Conservation (phyloP, 2,329 filamentous ascomycete genomes). For the Fusarium marasasianum region DNA sequence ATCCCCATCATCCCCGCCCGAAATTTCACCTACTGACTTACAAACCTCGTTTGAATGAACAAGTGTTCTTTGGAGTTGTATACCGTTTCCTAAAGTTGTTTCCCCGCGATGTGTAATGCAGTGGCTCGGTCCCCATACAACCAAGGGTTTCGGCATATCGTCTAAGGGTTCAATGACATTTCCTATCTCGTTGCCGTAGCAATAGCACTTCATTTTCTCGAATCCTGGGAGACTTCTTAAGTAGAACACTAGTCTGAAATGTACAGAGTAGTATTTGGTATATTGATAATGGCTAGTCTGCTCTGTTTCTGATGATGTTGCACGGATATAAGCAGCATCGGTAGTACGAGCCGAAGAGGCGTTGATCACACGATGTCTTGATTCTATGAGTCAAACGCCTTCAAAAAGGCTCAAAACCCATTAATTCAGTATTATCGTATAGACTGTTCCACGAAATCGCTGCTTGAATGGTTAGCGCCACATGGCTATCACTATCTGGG, state of each 20-base stretch:
- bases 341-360: too few species aligned
- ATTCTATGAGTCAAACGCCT: too few species aligned
- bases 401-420: rapidly evolving
- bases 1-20: too few species aligned
- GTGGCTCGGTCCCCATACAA: background rate
- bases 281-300: rapidly evolving
- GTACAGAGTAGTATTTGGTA: rapidly evolving
- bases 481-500: too few species aligned
- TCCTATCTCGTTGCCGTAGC: background rate
- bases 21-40: too few species aligned
- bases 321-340: too few species aligned
- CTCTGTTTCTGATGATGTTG: too few species aligned
- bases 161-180: too few species aligned
- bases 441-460: rapidly evolving
- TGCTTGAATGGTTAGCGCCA: background rate
- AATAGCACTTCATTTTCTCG: too few species aligned
- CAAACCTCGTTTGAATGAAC: rapidly evolving
- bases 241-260: rapidly evolving
- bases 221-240: too few species aligned
- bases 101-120: background rate
- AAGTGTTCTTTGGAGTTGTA: background rate
- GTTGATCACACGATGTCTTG: background rate
- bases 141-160: background rate
- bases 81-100: background rate
- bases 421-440: rapidly evolving